Base-by-base conservation (phyloP, 305 asterid genomes). In the Withania somnifera region DNA sequence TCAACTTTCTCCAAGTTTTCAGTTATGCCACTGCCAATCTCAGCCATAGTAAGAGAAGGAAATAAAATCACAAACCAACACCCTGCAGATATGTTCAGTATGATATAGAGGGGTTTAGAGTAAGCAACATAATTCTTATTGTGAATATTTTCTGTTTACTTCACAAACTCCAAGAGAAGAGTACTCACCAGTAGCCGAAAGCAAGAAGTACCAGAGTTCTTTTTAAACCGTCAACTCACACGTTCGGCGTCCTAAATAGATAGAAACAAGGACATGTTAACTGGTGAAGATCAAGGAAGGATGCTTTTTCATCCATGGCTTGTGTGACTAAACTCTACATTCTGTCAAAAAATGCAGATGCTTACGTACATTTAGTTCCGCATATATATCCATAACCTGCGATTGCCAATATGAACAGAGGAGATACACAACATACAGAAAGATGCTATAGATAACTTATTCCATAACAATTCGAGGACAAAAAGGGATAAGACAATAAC, bases 1-100 rank as follows among this genome's bases (percentile, higher is more conserved):
- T 77, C 61, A n/a, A 57, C 78, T 69, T 86, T 89, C 42, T 84
- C 85, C 28, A 66, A 71, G 64, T 85, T 83, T 14, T 8, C 61
- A 15, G 85, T 68, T 66, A 84, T 76, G 22, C 82, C 79, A 11
- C 45, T 42, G 17, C 36, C 52, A 10, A 34, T 30, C 53, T 76
- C 82, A 2, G 82, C 81, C 88, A 84, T 85, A 53, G 67, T 52
- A 61, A 32, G 83, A 66, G 11, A 61, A 19, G 83, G 82, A 30
- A 60, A 45, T 60, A n/a, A 10, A 38, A 75, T 75, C 13, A 20
- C 80, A 28, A 50, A 75, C 45, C 11, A 28, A 50, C 47, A 50
- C 63, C 47, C 63, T 50, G 61, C 61, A 50, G 6, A 9, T 75
- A 73, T 6, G 40, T 45, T 73, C 40, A 73, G 34, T 32, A 73